Base-by-base conservation (phyloP, 2,329 filamentous ascomycete genomes). In the Fusarium sororula region DNA sequence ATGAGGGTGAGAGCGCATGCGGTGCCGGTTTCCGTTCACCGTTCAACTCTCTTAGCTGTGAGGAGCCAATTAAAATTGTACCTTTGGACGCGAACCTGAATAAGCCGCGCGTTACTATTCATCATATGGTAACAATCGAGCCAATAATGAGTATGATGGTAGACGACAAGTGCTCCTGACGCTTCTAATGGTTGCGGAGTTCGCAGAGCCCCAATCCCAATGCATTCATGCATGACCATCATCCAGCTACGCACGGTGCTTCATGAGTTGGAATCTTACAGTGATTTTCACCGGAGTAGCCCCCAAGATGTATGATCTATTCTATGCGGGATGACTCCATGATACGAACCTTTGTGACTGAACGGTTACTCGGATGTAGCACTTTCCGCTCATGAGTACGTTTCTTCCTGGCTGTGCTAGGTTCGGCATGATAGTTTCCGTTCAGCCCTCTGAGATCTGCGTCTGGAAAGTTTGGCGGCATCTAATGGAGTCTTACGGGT, bases 391-490 rank as follows among this genome's bases (percentile, higher is more conserved):
- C 7, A 54, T 9, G 32, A 4, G 7, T 22, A 38, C 18, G 10
- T 26, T 9, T 3, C 0, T 22, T 13, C 10, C 17, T 54, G 5
- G 24, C 10, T 22, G 5, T 37, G 24, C 38, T 15, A 12, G 18
- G 8, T 4, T 9, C 14, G 14, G 20, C 7, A 17, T 3, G 2
- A 10, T 18, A 9, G 13, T 9, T 2, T 18, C 20, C 24, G 7
- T 1, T 26, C 9, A 26, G 18, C n/a, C 7, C 2, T 20, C 13
- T 8, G 5, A 12, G 18, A 12, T 13, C 12, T 3, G 8, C 2
- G 1, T 0, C 14, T 26, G 2, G 13, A 26, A 22, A 3, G 2
- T 5, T 14, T 7, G 17, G 3, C 8, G 6, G 7, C 13, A 6
- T 35, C n/a, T 8, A 17, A 35, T 35, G 3, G 30, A 11, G 6